phyloP scores from a whole-genome alignment of 1,284 basidiomycete species.

The Mycena citricolor region DNA sequence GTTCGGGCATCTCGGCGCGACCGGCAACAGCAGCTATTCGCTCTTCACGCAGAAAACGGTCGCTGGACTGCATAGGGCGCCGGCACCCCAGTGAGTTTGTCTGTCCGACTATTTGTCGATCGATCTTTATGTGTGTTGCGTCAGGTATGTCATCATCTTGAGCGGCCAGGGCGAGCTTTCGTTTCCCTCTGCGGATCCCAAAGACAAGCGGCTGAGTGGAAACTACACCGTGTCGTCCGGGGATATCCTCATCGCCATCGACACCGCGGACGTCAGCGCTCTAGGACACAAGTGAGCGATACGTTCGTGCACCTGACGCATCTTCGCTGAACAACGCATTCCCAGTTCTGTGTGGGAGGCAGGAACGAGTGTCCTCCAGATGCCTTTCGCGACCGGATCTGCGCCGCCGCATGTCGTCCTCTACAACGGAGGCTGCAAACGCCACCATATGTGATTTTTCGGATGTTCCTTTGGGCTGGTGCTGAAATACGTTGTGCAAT shows the following conservation, averaged over 20 bases:
- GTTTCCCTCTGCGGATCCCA: slow-evolving; percentile 8
- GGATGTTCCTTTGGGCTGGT: too few relatives aligned
- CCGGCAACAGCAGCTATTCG: slow-evolving; percentile 14
- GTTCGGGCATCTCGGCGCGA: slow-evolving; percentile 11
- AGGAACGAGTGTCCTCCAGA: slow-evolving; percentile 16
- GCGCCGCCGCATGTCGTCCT: slow-evolving; percentile 14
- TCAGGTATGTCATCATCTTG: slow-evolving; percentile 20
- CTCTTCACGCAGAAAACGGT: slow-evolving; percentile 16
- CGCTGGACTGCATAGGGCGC: slow-evolving; percentile 20
- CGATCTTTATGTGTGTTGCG: background rate
- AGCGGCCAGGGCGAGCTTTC: slow-evolving; percentile 18
- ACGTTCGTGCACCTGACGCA: background rate
- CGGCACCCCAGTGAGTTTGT: slow-evolving; percentile 17
- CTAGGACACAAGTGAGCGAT: slow-evolving; percentile 20
- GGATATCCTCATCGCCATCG: slow-evolving; percentile 20
- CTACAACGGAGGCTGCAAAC: slow-evolving; percentile 16
- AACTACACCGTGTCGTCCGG: slow-evolving; percentile 18
- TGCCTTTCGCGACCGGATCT: slow-evolving; percentile 15
- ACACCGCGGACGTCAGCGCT: slow-evolving; percentile 10
- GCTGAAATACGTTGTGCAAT: too few relatives aligned
- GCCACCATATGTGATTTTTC: slow-evolving; percentile 20
- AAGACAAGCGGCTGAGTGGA: slow-evolving; percentile 9
- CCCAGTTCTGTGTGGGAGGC: slow-evolving; percentile 22
- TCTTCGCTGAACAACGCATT: background rate
- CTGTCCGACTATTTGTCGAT: background rate